These are phyloP conservation scores for Centella asiatica DNA, from an alignment of 129 eudicot genomes.

Conservation along the genomic window DNA sequence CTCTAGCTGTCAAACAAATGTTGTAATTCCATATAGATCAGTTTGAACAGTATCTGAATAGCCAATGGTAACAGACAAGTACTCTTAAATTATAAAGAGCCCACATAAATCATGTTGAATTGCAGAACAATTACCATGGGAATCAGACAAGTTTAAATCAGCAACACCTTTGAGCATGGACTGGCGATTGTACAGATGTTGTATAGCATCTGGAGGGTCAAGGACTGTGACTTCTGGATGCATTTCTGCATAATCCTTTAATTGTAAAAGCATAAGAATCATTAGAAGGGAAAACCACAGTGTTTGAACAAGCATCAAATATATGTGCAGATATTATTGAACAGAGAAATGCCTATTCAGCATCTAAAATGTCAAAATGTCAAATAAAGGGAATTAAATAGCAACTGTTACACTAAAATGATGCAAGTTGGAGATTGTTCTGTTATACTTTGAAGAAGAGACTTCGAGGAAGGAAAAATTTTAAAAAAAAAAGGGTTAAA, in stretches of 20 bases:
- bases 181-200: constrained; percentile 79
- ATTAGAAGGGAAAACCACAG: not conserved
- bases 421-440: too few relatives aligned
- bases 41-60: too few relatives aligned
- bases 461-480: too few relatives aligned
- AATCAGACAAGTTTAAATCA: constrained; percentile 65
- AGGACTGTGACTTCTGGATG: constrained; percentile 95
- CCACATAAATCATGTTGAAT: not conserved
- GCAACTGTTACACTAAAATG: too few relatives aligned
- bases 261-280: not conserved
- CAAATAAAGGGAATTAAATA: not conserved
- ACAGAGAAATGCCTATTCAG: not conserved
- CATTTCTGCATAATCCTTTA: constrained; percentile 65
- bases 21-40: too few relatives aligned
- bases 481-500: too few relatives aligned
- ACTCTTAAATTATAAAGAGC: too few relatives aligned
- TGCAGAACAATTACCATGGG: constrained; percentile 43
- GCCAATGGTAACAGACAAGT: not conserved
- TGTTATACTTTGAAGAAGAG: too few relatives aligned
- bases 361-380: not conserved
- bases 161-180: constrained; percentile 96
- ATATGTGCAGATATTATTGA: not conserved
- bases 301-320: not conserved
- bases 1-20: too few relatives aligned
- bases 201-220: constrained; percentile 94